Evolutionary conservation across 257 asterid species (phyloP), one percentile per base, ranked within the genome.

Genomic region (Apocynum venetum): DNA sequence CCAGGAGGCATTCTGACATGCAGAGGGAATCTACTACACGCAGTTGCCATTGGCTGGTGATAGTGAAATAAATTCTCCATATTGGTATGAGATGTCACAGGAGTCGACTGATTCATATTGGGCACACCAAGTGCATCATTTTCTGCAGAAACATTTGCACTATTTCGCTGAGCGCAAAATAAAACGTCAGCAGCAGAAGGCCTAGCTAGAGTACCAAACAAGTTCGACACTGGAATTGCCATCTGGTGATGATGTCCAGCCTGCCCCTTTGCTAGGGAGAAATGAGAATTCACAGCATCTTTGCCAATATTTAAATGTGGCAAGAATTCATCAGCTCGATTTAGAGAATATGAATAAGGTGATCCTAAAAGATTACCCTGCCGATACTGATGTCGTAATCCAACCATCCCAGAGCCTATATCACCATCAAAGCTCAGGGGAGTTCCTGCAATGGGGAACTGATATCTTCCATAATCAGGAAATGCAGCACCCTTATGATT

Each of bases 141-240:
- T 66, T 82, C 80, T 35, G 85, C 84, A 38, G 60, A 52, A 56
- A 76, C 19, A 82, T 80, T 82, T 81, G 78, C 76, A 79, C 89
- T 84, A 74, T 82, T 83, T 74, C n/a, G 82, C 10, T 81, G 80
- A 73, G 84, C 61, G 72, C 76, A 83, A 55, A 48, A 67, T 36
- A 67, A 8, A 73, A 78, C 68, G 75, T 84, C 91, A 48, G 80
- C 78, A 67, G 56, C 71, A 25, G 77, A 71, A 38, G 85, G 84
- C 81, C 84, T 72, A 63, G 78, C 83, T 43, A 85, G 68, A 41
- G 82, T 44, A 56, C 77, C 74, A 40, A 87, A 65, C 49, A 76
- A 80, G 75, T 79, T 81, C 7, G 87, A 48, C 46, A 75, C 74
- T n/a, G 80, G 80, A 63, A 80, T 71, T 69, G 87, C 91, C 85